Base-by-base conservation (phyloP, 2,329 filamentous ascomycete genomes). In the Curvularia verruculosa region DNA sequence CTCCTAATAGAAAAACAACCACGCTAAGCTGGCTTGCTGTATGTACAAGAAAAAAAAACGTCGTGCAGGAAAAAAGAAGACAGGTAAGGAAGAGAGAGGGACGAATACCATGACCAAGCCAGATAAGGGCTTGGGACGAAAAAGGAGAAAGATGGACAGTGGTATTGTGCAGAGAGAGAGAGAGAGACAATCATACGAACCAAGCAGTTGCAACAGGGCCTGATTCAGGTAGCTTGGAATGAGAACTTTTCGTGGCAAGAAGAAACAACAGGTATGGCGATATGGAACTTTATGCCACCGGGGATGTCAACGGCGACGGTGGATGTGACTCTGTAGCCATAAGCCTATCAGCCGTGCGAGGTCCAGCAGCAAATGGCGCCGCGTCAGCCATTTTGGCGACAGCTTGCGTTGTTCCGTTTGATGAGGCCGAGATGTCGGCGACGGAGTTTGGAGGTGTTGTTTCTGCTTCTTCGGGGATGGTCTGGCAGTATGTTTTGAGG, bases 401-500 rank as follows among this genome's bases (percentile, higher is more conserved):
- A 6, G 57, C 23, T 28, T 49, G 52, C 21, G 49, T 41, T 26
- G 48, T 49, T 8, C 64, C 66, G 21, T 67, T 66, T 13, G 52
- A n/a, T n/a, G 50, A 29, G 7, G 28, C 40, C 12, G 52, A 19
- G 9, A 28, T 9, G 24, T 40, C 26, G 10, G 45, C 19, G 13
- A 41, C 52, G 4, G 34, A 36, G 18, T 31, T 34, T 12, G 65
- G 64, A 8, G 67, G 63, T 10, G 67, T 68, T 26, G 60, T 65
- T 7, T 76, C 74, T 8, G 59, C 63, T 37, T 76, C 74, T 72
- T 92, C 90, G 0, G 84, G 85, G 28, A 95, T 96, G 0, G 92
- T 92, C 3, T 89, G 85, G 72, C 92, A 94, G 71, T 92, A 87
- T 51, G 83, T 92, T 70, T 89, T 91, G 12, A 96, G 81, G 0